Evolutionary conservation across 1,284 basidiomycete genomes (phyloP), one percentile per base, ranked within the genome.

Genomic region (Trichosporon ovoides): DNA sequence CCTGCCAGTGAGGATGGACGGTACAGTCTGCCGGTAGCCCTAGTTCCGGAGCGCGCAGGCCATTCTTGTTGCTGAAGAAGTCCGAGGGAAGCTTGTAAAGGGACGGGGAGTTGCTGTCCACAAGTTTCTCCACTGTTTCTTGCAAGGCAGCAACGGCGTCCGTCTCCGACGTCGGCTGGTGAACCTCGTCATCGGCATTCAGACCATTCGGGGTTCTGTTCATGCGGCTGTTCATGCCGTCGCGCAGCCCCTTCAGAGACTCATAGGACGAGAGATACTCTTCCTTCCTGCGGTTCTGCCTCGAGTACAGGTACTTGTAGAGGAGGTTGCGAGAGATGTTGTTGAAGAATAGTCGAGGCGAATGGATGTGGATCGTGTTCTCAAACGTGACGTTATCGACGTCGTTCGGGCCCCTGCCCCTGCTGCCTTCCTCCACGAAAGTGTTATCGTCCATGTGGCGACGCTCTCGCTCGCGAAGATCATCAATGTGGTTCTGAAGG

Each of bases 341-440:
- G 69, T 88, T 88, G 78, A 93, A 82, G 70, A 87, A 87, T 48
- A 96, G 82, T 53, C 86, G 87, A 0, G 92, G 93, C 62, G 85
- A 88, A 77, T 97, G 92, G 11, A 94, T 82, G 69, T 96, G 88
- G 71, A 92, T 89, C 19, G 94, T 91, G 67, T 95, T 90, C 72
- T 90, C 86, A 75, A 96, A 75, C 2, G 58, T 48, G 2, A 54
- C 24, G 13, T 57, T 56, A 7, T 46, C 52, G 14, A 54, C 46
- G 2, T 33, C 43, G 36, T 57, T 43, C 24, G 52, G 34, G 43
- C 11, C 40, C 38, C 16, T 40, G 16, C 53, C 38, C 19, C 34
- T 50, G 24, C 48, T 36, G 14, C 56, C 43, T 20, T 36, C 35
- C 6, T 56, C 28, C n/a, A 66, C 53, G 12, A 70, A 58, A 5